These are phyloP conservation scores for Blastomyces parvus DNA, from an alignment of 2,329 filamentous ascomycete species.

Conservation along the genomic window DNA sequence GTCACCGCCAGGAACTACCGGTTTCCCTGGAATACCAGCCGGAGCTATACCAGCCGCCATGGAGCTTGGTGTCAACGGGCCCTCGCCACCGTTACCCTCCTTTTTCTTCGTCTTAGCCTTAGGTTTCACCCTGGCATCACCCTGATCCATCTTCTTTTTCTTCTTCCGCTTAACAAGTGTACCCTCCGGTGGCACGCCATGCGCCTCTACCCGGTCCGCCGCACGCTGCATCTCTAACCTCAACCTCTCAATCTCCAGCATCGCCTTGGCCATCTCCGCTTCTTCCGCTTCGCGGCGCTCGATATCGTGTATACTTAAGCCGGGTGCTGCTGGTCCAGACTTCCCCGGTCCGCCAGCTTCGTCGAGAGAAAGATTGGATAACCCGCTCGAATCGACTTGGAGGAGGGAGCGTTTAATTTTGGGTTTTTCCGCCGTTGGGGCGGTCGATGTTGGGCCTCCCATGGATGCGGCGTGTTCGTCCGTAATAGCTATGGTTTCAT, in stretches of 20 bases:
- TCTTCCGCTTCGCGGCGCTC: conserved; percentile 67
- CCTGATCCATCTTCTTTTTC: conserved; percentile 37
- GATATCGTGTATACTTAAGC: conserved; percentile 41
- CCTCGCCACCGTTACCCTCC: conserved; percentile 1
- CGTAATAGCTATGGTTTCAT: conserved; percentile 57
- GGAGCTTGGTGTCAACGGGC: too few species aligned
- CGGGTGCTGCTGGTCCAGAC: conserved; percentile 14
- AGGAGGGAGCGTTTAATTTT: conserved; percentile 58
- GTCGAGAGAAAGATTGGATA: conserved; percentile 63
- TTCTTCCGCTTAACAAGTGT: conserved; percentile 49
- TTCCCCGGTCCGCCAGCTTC: conserved; percentile 29
- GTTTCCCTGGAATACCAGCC: not conserved
- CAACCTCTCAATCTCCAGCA: conserved; percentile 78
- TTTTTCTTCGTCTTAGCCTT: conserved; percentile 19
- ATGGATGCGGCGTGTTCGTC: conserved; percentile 43
- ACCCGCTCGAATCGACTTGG: conserved; percentile 75
- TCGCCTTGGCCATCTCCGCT: conserved; percentile 75
- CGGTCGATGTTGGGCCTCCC: conserved; percentile 40
- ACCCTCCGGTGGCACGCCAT: conserved; percentile 38
- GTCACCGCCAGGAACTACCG: not conserved
- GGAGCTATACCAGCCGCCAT: not conserved
- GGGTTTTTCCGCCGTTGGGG: conserved; percentile 19
- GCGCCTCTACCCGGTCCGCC: conserved; percentile 39
- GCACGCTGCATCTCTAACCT: conserved; percentile 67
- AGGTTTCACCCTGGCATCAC: conserved; percentile 3